phyloP scores from a whole-genome alignment of 805 yeast genomes.

The Saccharomycopsis capsularis region DNA sequence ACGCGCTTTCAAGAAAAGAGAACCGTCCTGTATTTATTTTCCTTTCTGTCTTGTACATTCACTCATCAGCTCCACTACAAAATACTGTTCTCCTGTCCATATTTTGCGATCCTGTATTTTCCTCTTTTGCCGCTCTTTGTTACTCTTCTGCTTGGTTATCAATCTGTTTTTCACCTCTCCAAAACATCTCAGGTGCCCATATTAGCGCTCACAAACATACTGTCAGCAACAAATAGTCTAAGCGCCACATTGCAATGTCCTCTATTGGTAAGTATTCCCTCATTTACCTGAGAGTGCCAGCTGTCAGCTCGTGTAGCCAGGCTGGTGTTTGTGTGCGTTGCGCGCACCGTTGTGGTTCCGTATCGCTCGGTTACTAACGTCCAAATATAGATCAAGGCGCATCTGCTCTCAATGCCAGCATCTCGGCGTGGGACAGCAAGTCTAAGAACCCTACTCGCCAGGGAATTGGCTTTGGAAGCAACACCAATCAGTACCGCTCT shows the following conservation, averaged over 20 bases:
- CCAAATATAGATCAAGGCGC: background rate
- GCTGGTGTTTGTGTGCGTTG: too few species aligned
- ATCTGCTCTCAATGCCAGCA: background rate
- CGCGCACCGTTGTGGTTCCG: too few species aligned
- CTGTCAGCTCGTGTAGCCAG: too few species aligned
- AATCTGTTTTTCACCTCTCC: background rate
- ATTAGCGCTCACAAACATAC: too few species aligned
- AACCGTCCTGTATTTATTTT: background rate
- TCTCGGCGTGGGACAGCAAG: conserved; percentile 6
- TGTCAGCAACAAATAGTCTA: too few species aligned
- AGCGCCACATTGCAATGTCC: too few species aligned
- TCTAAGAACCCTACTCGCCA: background rate
- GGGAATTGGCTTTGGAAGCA: conserved; percentile 1
- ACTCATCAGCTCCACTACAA: background rate
- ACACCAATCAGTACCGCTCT: conserved; percentile 11
- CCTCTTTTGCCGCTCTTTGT: background rate
- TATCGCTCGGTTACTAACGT: too few species aligned
- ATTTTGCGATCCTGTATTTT: background rate
- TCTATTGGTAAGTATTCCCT: too few species aligned
- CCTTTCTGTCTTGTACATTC: background rate
- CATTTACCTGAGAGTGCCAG: too few species aligned
- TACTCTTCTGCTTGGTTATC: background rate
- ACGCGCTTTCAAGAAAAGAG: too few species aligned
- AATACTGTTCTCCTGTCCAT: background rate
- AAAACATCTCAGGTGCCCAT: too few species aligned